Evolutionary conservation across 768 basidiomycete species (phyloP).

Genomic region (Candolleomyces eurysporus): DNA sequence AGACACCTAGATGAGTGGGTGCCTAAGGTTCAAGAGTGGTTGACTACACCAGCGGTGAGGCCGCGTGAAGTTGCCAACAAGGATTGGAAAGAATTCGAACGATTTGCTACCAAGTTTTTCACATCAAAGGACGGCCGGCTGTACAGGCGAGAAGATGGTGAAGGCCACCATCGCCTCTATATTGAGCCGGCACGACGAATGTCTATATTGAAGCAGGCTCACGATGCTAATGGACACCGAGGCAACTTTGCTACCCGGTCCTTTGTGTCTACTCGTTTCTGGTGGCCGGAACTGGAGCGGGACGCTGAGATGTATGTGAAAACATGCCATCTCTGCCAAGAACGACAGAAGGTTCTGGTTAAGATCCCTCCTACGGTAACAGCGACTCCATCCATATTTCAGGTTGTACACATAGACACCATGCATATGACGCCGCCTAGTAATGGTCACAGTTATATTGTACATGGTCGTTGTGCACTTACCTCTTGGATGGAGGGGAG

Average conservation of each 20-base stretch:
- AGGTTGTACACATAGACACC: too few species aligned
- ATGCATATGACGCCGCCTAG: too few species aligned
- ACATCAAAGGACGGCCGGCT: background rate
- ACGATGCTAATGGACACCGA: background rate
- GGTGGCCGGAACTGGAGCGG: conserved; percentile 24
- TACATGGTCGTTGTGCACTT: too few species aligned
- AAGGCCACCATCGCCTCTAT: background rate
- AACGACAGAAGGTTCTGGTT: conserved; percentile 16
- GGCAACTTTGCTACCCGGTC: conserved; percentile 20
- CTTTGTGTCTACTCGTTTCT: conserved; percentile 21
- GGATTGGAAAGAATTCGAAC: background rate
- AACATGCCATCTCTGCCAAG: conserved; percentile 39
- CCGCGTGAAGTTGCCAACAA: background rate
- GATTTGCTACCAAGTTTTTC: background rate
- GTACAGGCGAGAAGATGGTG: background rate
- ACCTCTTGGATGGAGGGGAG: conserved; percentile 10
- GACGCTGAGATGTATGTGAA: conserved; percentile 30
- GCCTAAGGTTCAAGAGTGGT: background rate
- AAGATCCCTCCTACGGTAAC: conserved; percentile 23
- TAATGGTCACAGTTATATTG: too few species aligned
- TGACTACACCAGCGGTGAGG: background rate
- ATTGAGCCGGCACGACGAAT: background rate
- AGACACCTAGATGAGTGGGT: background rate
- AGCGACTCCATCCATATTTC: conserved; percentile 20
- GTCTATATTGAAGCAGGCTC: background rate